Percentiles rank a stretch among this genome's conserved stretches.
phyloP scores from a whole-genome alignment of 169 alveolate species.

The Plasmodium sp. region DNA sequence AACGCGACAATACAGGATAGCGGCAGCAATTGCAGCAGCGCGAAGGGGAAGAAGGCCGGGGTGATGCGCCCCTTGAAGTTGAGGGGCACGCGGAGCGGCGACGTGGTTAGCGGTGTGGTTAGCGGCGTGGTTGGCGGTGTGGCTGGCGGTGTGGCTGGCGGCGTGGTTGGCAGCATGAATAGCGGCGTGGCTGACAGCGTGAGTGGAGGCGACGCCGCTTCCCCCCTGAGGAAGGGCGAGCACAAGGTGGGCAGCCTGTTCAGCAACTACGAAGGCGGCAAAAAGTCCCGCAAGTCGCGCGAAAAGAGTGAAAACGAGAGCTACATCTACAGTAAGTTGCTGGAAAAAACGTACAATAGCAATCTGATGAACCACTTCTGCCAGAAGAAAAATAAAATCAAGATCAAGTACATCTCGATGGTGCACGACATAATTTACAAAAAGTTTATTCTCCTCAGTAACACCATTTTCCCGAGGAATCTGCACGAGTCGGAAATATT shows the following conservation, averaged over 20 bases:
- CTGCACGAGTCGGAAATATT: conserved; percentile 39
- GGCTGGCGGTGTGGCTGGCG: neutral
- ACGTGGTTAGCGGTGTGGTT: neutral
- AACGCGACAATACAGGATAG: conserved; percentile 42
- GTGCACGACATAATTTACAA: conserved; percentile 57
- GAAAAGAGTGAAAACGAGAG: neutral
- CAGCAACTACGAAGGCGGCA: neutral
- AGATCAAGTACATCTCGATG: conserved; percentile 63
- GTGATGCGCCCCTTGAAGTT: neutral
- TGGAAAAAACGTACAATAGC: conserved; percentile 37
- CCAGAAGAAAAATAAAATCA: conserved; percentile 14
- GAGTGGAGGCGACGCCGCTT: neutral
- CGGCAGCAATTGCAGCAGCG: neutral
- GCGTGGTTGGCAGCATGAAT: neutral
- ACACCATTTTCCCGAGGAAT: conserved; percentile 48
- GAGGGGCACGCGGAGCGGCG: neutral
- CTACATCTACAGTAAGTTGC: neutral
- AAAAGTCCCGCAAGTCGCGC: neutral
- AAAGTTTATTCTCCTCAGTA: conserved; percentile 34
- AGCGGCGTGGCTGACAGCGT: neutral
- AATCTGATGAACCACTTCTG: conserved; percentile 28
- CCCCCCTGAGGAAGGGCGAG: neutral
- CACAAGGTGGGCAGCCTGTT: neutral
- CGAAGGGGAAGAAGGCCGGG: neutral
- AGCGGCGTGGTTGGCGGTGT: neutral